Conservation (phyloP, 495 filamentous ascomycete genomes). For the Annulohypoxylon stygium region DNA sequence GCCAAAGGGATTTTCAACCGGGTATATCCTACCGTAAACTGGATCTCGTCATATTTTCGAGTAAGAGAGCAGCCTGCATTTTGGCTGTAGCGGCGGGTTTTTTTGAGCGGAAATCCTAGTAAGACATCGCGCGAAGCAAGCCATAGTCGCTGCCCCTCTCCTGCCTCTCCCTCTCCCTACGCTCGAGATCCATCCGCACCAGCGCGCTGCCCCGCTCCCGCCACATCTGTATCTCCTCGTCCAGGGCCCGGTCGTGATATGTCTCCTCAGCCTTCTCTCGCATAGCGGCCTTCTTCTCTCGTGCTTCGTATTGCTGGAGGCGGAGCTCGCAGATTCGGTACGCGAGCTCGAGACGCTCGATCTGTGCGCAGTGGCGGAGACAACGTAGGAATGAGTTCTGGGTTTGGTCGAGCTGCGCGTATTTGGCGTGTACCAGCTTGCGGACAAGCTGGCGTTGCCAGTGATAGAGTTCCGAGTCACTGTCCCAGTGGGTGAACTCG, state of each 20-base stretch:
- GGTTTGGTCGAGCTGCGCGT: constrained; percentile 13
- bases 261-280: neutral
- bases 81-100: neutral
- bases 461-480: neutral
- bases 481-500: neutral
- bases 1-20: neutral
- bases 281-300: neutral
- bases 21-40: neutral
- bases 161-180: neutral
- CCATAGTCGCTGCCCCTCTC: neutral
- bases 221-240: too few relatives aligned
- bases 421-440: constrained; percentile 14
- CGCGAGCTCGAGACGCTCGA: constrained; percentile 4
- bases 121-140: neutral
- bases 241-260: too few relatives aligned
- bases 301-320: neutral
- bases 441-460: constrained; percentile 13
- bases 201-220: too few relatives aligned
- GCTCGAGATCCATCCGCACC: too few relatives aligned
- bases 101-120: neutral
- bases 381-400: neutral
- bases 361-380: neutral
- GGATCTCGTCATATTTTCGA: too few relatives aligned
- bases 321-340: neutral
- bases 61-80: too few relatives aligned